Evolutionary conservation across 176 grass and related monocot genomes (phyloP), one percentile per base, ranked within the genome.

Genomic region (Musa beccarii): DNA sequence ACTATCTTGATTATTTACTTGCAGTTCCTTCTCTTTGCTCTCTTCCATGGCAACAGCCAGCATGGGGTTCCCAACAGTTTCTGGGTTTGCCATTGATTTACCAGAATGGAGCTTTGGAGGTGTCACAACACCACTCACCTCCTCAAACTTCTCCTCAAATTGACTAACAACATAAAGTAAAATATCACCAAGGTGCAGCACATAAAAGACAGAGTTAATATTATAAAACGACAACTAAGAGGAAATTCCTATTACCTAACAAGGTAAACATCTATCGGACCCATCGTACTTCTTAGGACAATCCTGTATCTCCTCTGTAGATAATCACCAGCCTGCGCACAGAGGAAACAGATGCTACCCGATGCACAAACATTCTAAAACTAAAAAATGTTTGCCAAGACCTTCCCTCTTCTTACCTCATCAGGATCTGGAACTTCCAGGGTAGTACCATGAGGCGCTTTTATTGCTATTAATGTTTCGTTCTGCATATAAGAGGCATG

Each of bases 371-470:
- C 1, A 34, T 56, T 57, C 11, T 28, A 69, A n/a, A 69, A 69
- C 34, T 50, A 3, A 50, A 23, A 69, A 69, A 51, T 16, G 6
- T 69, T 69, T n/a, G 12, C 9, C 16, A 69, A 10, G 25, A 9
- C 24, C 24, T 74, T 72, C 63, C 59, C 28, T 72, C 29, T n/a
- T 57, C 74, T 85, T 80, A 94, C 95, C 90, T 84, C 86, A 64
- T 98, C 90, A 81, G 95, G 88, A 75, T 91, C 71, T 11, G 95
- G 90, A 53, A 99, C 95, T 90, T 99, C 95, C 21, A 99, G 57
- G 64, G 86, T 89, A 79, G 88, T 89, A 52, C 90, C 90, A 81
- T 86, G 90, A 76, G 95, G 95, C 74, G 88, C 95, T 89, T 99
- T 99, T 84, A 99, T 89, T 79, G 88, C 84, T 72, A 99, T 84